phyloP scores from a whole-genome alignment of 225 moss, liverwort and hornwort species.

The Ulota crispa region DNA sequence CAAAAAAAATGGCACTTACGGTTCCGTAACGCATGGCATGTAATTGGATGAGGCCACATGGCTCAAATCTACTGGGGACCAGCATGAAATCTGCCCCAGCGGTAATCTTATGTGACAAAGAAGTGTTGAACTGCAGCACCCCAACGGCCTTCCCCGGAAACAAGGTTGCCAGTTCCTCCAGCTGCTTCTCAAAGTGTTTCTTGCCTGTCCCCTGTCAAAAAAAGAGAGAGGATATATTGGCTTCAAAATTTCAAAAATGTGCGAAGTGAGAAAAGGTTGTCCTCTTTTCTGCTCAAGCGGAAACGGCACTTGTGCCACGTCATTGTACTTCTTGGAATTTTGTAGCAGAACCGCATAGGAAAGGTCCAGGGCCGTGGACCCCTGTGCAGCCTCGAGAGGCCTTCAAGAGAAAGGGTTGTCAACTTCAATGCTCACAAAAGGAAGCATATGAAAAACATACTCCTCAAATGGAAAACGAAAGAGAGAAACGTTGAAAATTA shows the following conservation, averaged over 20 bases:
- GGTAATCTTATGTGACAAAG: conserved; percentile 76
- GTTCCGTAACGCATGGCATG: conserved; percentile 97
- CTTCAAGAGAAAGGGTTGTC: too few species aligned
- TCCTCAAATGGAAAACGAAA: too few species aligned
- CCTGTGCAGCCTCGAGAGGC: too few species aligned
- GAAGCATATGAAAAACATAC: too few species aligned
- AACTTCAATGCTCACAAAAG: too few species aligned
- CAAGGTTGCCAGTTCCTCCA: conserved; percentile 62
- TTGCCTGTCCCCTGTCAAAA: conserved; percentile 81
- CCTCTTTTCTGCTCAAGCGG: too few species aligned
- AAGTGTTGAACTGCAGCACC: conserved; percentile 80
- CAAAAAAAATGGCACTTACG: conserved; percentile 21
- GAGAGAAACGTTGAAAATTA: too few species aligned
- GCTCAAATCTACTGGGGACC: conserved; percentile 92
- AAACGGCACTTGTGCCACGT: too few species aligned
- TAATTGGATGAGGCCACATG: conserved; percentile 86
- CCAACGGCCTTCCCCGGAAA: conserved; percentile 81
- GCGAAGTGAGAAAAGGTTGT: neutral
- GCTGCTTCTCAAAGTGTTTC: conserved; percentile 74
- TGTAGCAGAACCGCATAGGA: too few species aligned
- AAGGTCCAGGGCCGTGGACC: too few species aligned
- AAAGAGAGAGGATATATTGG: too few species aligned
- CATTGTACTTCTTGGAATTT: too few species aligned
- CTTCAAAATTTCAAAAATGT: neutral
- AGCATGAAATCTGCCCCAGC: conserved; percentile 83